phyloP scores from a whole-genome alignment of 1,284 basidiomycete genomes.

The Stereum hirsutum region DNA sequence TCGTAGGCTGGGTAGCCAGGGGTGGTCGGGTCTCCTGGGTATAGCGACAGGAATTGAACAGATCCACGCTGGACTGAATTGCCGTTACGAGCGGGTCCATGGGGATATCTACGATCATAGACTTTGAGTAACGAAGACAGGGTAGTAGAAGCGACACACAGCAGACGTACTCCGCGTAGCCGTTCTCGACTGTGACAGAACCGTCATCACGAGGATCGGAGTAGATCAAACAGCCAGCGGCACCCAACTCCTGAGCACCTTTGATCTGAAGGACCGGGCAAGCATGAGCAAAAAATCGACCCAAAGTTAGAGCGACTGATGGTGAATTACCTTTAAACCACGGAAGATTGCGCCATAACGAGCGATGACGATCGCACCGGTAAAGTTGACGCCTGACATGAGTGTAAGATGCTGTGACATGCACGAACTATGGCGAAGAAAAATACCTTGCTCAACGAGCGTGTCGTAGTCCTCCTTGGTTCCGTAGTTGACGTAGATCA shows the following conservation, averaged over 20 bases:
- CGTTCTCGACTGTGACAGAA: constrained; percentile 70
- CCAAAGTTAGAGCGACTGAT: background rate
- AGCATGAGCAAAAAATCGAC: background rate
- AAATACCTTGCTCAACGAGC: constrained; percentile 24
- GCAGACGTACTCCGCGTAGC: constrained; percentile 43
- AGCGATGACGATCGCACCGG: constrained; percentile 75
- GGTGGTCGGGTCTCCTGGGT: constrained; percentile 83
- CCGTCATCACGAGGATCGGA: constrained; percentile 88
- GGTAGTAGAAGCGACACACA: background rate
- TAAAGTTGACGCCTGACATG: constrained; percentile 57
- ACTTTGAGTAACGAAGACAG: background rate
- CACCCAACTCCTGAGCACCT: constrained; percentile 79
- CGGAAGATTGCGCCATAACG: constrained; percentile 81
- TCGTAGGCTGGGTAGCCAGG: constrained; percentile 85
- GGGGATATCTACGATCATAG: constrained; percentile 46
- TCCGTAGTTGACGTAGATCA: constrained; percentile 83
- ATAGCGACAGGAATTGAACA: constrained; percentile 74
- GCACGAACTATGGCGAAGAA: background rate
- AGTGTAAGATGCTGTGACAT: background rate
- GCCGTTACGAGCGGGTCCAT: constrained; percentile 83
- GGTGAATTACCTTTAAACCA: constrained; percentile 60
- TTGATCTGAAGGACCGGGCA: too few species aligned
- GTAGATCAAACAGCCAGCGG: constrained; percentile 72
- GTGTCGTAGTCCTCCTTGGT: constrained; percentile 44
- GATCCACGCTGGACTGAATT: constrained; percentile 82